A percentile compares a stretch with the other conserved stretches of the same genome.
These are phyloP conservation scores for Rhododendron henanense DNA, from an alignment of 148 eudicot genomes.

Conservation along the genomic window DNA sequence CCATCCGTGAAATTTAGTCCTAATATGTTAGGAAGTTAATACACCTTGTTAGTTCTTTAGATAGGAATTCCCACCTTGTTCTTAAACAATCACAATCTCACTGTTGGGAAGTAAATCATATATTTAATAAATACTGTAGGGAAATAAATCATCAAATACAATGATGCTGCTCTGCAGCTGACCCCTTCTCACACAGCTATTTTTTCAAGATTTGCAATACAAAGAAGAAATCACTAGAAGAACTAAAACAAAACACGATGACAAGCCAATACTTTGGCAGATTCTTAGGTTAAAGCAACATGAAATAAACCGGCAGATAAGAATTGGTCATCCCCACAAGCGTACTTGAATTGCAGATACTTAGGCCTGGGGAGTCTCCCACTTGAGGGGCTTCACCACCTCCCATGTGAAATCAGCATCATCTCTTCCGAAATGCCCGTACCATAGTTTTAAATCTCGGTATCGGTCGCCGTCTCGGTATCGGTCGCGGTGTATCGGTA, in stretches of 20 bases:
- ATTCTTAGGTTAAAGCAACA: not conserved
- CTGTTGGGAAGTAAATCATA: not conserved
- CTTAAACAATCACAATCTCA: not conserved
- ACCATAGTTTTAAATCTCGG: too few relatives aligned
- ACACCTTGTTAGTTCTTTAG: not conserved
- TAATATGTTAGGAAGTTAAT: too few relatives aligned
- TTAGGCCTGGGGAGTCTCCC: constrained; percentile 27
- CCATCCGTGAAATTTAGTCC: not conserved
- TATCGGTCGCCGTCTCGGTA: too few relatives aligned
- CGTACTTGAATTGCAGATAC: not conserved
- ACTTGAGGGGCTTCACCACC: constrained; percentile 37
- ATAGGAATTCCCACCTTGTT: not conserved
- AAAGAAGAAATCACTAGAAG: not conserved
- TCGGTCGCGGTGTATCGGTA: too few relatives aligned
- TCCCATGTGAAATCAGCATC: constrained; percentile 43
- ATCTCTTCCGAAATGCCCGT: constrained; percentile 35
- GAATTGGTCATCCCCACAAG: not conserved
- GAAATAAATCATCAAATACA: not conserved
- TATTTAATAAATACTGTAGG: not conserved
- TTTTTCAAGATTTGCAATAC: not conserved
- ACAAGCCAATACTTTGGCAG: not conserved
- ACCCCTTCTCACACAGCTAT: not conserved
- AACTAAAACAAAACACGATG: not conserved
- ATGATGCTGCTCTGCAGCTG: constrained; percentile 4
- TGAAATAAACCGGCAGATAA: not conserved